Evolutionary conservation across 257 asterid species (phyloP).

Genomic region (Petunia secreta): DNA sequence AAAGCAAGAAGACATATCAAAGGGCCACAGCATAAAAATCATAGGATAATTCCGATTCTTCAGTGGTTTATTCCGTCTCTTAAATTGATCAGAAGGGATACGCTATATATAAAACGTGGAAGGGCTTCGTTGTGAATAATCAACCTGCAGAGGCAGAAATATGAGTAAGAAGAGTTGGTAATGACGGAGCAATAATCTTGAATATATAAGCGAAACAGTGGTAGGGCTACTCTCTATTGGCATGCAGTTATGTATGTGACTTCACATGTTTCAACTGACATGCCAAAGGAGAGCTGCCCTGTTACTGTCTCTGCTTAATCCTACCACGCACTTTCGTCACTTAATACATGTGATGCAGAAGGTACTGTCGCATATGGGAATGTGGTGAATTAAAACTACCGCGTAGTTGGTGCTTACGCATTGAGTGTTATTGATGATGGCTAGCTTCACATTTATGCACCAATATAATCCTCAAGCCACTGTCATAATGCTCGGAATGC

Average conservation of each 20-base stretch:
- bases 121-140: neutral
- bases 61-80: slow-evolving; percentile 41
- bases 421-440: too few species aligned
- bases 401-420: too few species aligned
- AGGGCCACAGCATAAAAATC: slow-evolving; percentile 17
- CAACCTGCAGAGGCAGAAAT: neutral
- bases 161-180: neutral
- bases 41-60: slow-evolving; percentile 47
- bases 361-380: neutral
- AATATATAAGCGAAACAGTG: slow-evolving; percentile 44
- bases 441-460: too few species aligned
- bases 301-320: slow-evolving; percentile 45
- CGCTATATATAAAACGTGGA: slow-evolving; percentile 25
- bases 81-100: neutral
- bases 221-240: slow-evolving; percentile 58
- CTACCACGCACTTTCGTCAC: neutral
- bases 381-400: too few species aligned
- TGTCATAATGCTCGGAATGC: too few species aligned
- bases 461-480: too few species aligned
- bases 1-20: neutral
- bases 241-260: slow-evolving; percentile 31
- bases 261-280: slow-evolving; percentile 25
- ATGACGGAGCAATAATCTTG: neutral
- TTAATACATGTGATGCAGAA: neutral
- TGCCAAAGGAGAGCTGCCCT: slow-evolving; percentile 87